Conservation (phyloP, 2,329 filamentous ascomycete genomes). For the Camptophora hylomeconis region DNA sequence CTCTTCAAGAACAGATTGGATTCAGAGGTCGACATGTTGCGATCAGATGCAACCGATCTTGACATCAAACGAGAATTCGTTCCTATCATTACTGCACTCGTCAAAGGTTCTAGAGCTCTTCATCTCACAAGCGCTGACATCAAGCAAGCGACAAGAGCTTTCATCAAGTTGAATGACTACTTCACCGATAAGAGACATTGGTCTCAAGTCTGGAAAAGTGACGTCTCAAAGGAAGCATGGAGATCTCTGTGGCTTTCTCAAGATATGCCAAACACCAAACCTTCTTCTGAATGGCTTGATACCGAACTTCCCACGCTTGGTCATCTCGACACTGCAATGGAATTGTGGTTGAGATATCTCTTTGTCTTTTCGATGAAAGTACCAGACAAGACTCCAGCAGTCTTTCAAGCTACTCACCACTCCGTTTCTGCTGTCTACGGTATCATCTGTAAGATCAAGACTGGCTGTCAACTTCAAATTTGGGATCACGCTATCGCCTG, state of each 20-base stretch:
- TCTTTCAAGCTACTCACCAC: slow-evolving; percentile 52
- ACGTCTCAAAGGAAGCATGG: slow-evolving; percentile 33
- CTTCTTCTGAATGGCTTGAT: slow-evolving; percentile 25
- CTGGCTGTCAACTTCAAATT: slow-evolving; percentile 46
- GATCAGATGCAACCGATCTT: slow-evolving; percentile 28
- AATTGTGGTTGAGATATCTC: slow-evolving; percentile 31
- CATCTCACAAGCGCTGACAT: slow-evolving; percentile 31
- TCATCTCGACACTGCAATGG: slow-evolving; percentile 25
- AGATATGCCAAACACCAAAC: slow-evolving; percentile 27
- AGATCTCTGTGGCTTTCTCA: slow-evolving; percentile 34
- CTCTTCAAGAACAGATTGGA: slow-evolving; percentile 42
- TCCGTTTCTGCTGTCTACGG: slow-evolving; percentile 48
- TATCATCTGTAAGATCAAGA: slow-evolving; percentile 48
- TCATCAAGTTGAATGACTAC: slow-evolving; percentile 37
- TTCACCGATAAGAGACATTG: slow-evolving; percentile 37
- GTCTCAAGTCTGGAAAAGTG: slow-evolving; percentile 35
- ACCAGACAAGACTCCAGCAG: slow-evolving; percentile 42
- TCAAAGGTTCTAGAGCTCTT: slow-evolving; percentile 37
- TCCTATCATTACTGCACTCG: slow-evolving; percentile 37
- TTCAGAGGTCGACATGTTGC: slow-evolving; percentile 36
- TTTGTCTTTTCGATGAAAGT: slow-evolving; percentile 47
- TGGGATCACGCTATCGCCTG: slow-evolving; percentile 53
- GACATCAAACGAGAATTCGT: slow-evolving; percentile 43
- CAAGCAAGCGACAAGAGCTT: slow-evolving; percentile 33
- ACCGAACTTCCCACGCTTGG: slow-evolving; percentile 27